Evolutionary conservation across 176 grass and related monocot genomes (phyloP), one percentile per base, ranked within the genome.

Genomic region (Carex scoparia): DNA sequence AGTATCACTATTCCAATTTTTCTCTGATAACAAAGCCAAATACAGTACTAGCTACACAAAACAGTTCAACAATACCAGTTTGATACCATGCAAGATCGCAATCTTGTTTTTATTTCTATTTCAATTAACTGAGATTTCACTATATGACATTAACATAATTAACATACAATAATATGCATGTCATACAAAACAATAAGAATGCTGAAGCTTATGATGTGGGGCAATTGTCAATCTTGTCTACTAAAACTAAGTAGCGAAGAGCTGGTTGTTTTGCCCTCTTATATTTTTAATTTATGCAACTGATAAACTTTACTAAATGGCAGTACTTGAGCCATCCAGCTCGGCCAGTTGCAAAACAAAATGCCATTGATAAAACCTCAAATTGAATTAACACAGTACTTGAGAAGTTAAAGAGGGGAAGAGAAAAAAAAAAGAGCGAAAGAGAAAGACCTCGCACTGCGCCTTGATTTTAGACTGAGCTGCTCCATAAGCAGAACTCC

Each of bases 251-350:
- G 84, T 67, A 86, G 84, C 70, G 12, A 79, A 86, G 84, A 76
- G 84, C 72, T 86, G 84, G 84, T 79, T 86, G 74, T 79, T 79
- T 51, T 86, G 72, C 84, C 48, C 59, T 56, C 31, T 56, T 10
- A 1, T 16, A 69, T 51, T 61, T 76, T 86, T 67, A 61, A 65
- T 78, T 79, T 86, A 55, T 67, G 84, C 84, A 86, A 56, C 84
- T 86, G 84, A 77, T 86, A 37, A 67, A 79, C 84, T 86, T 86
- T 86, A 86, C 84, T 86, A 64, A 63, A 75, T 86, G 84, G 69
- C 84, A 79, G 38, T 66, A 65, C 37, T 86, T 61, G 18, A 86
- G 57, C 68, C 84, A 86, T 75, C 40, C 84, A 86, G 84, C 84
- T 86, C 84, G 84, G 84, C 84, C 84, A 86, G 84, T 79, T 86